Conservation (phyloP, 2,329 filamentous ascomycete genomes). For the Phialophora tarda region DNA sequence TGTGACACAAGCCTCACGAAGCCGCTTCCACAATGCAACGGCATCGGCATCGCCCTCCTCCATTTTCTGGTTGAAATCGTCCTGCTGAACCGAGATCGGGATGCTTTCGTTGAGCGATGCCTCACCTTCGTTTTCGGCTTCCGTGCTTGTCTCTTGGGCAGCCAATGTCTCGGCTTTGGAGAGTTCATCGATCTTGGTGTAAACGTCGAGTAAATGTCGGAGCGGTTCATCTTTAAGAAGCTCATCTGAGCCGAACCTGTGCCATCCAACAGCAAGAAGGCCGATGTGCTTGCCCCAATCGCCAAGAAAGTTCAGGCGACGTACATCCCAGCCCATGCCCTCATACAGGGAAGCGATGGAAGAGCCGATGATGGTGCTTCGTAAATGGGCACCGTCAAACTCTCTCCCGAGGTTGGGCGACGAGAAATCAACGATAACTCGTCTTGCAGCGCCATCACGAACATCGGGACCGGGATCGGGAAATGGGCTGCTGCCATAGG, state of each 20-base stretch:
- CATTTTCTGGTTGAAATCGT: constrained; percentile 70
- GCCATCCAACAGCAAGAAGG: constrained; percentile 73
- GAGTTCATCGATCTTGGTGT: constrained; percentile 69
- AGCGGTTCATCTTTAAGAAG: constrained; percentile 74
- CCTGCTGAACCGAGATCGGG: constrained; percentile 51
- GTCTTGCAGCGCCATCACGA: constrained; percentile 64
- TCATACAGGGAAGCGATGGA: constrained; percentile 74
- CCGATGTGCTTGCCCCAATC: constrained; percentile 70
- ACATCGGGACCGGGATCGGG: constrained; percentile 65
- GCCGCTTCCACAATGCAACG: constrained; percentile 68
- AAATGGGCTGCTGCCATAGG: constrained; percentile 69
- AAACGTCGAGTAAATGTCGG: constrained; percentile 81
- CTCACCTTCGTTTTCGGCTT: constrained; percentile 39
- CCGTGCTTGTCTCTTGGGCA: constrained; percentile 61
- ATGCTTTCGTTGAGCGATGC: constrained; percentile 49
- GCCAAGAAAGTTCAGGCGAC: constrained; percentile 75
- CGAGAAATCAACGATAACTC: constrained; percentile 78
- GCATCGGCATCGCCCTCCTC: constrained; percentile 67
- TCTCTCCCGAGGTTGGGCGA: constrained; percentile 88
- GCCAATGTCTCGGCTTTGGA: constrained; percentile 64
- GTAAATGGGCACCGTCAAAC: constrained; percentile 75
- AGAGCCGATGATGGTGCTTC: constrained; percentile 77
- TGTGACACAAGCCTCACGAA: constrained; percentile 70
- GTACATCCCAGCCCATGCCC: constrained; percentile 71
- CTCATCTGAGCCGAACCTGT: constrained; percentile 75